A percentile compares a stretch with the other conserved stretches of the same genome.
Conservation (phyloP, 805 yeast genomes). For the Pichia eremophila region DNA sequence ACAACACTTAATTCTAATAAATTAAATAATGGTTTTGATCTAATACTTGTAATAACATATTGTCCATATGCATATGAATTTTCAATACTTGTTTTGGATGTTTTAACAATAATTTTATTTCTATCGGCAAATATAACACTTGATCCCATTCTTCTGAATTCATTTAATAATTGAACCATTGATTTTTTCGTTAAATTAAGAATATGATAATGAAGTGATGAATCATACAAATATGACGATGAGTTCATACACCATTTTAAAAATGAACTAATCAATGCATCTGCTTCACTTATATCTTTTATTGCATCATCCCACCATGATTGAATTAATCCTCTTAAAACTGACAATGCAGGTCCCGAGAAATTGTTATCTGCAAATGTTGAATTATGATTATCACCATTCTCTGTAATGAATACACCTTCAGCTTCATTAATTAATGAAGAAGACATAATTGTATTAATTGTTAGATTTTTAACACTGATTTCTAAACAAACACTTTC, state of each 20-base stretch:
- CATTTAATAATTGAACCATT: conserved; percentile 68
- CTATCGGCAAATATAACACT: conserved; percentile 71
- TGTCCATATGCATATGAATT: conserved; percentile 88
- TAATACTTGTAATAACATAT: conserved; percentile 64
- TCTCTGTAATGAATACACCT: conserved; percentile 67
- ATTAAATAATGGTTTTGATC: conserved; percentile 74
- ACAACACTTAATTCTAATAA: conserved; percentile 66
- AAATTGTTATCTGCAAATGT: conserved; percentile 77
- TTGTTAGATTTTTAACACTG: conserved; percentile 65
- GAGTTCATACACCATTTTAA: conserved; percentile 81
- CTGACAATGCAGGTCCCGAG: conserved; percentile 61
- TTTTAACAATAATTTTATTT: conserved; percentile 61
- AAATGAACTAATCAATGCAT: conserved; percentile 70
- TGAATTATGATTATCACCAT: conserved; percentile 15
- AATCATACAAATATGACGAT: conserved; percentile 65
- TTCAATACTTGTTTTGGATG: conserved; percentile 69
- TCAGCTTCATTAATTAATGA: conserved; percentile 80
- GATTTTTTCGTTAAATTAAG: conserved; percentile 81
- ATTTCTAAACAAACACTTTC: conserved; percentile 72
- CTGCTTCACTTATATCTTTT: conserved; percentile 54
- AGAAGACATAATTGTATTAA: conserved; percentile 82
- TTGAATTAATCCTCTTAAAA: conserved; percentile 66
- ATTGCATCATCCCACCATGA: conserved; percentile 93
- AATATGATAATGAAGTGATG: conserved; percentile 74
- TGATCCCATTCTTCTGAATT: conserved; percentile 73